Percentiles rank a stretch among this genome's conserved stretches.
phyloP scores from a whole-genome alignment of 805 yeast genomes.

The Starmera dryadoides region DNA sequence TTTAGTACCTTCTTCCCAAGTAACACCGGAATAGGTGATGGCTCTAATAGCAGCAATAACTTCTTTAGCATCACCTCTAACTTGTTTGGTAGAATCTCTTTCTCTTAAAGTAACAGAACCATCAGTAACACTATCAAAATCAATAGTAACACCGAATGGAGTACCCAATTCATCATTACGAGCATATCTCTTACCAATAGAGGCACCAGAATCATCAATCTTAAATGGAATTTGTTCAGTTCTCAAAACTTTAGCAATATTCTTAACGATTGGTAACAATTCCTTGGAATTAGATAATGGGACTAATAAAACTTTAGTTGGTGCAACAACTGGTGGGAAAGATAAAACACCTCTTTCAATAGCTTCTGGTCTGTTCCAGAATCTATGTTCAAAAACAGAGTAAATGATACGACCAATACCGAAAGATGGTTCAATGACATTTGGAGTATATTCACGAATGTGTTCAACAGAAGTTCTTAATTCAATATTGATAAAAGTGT shows the following conservation, averaged over 20 bases:
- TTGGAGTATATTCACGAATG: slow-evolving; percentile 91
- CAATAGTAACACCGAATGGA: slow-evolving; percentile 96
- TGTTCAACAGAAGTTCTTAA: slow-evolving; percentile 80
- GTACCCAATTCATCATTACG: slow-evolving; percentile 98
- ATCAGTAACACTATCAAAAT: slow-evolving; percentile 86
- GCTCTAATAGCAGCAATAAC: slow-evolving; percentile 67
- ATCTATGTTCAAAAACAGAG: slow-evolving; percentile 86
- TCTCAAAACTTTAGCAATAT: slow-evolving; percentile 67
- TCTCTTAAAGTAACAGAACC: slow-evolving; percentile 90
- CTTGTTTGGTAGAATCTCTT: slow-evolving; percentile 94
- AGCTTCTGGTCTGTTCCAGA: slow-evolving; percentile 92
- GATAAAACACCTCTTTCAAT: slow-evolving; percentile 85
- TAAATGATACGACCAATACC: slow-evolving; percentile 98
- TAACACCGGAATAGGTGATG: slow-evolving; percentile 63
- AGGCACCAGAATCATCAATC: slow-evolving; percentile 94
- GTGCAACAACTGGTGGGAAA: slow-evolving; percentile 93
- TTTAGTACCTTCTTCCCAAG: slow-evolving; percentile 86
- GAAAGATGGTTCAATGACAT: slow-evolving; percentile 97
- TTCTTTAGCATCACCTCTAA: slow-evolving; percentile 79
- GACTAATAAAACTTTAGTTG: slow-evolving; percentile 92
- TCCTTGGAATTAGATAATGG: slow-evolving; percentile 85
- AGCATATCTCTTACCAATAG: slow-evolving; percentile 96
- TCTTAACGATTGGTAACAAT: slow-evolving; percentile 65
- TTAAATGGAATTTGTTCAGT: slow-evolving; percentile 84
- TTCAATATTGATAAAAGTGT: slow-evolving; percentile 64